Evolutionary conservation across 371 early-diverging fungal species (phyloP), one percentile per base, ranked within the genome.

Genomic region (Saksenaea vasiformis): DNA sequence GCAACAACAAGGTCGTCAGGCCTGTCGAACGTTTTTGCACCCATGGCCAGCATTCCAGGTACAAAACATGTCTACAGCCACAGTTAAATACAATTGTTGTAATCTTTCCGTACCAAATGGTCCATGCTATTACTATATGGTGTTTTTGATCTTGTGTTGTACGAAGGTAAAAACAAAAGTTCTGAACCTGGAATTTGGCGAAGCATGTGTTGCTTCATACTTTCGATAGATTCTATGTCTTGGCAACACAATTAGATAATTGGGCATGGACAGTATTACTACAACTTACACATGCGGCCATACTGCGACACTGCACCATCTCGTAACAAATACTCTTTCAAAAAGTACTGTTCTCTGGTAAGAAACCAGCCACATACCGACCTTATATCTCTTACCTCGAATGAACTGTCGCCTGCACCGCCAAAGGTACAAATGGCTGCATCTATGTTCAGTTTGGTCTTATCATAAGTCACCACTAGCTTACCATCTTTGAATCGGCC

Each of bases 31-130:
- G 76, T 77, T 37, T 76, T 70, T 24, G 88, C 73, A 1, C 89
- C 91, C 34, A 88, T 75, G 0, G 87, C 85, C 35, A 93, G 69
- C 83, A 91, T 88, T 10, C 92, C 92, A n/a, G 87, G 88, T 15
- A 86, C 85, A 69, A 91, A 93, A 65, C 91, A 92, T 5, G 85
- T 31, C 62, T 62, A 53, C 60, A 55, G 14, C 62, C 4, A 70
- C 24, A 38, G 55, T 19, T 27, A 28, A 61, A 13, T 41, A 37
- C 44, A 67, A 11, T 17, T 24, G 37, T 41, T 35, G 26, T 11
- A 28, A 1, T 15, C 54, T 54, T 36, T 9, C 24, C 66, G 55
- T 80, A 80, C 77, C 62, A 81, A 74, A 59, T 87, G 87, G 64
- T 86, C 89, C 88, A 87, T 85, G 0, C 65, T 19, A 44, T 36